Evolutionary conservation across 371 early-diverging fungal genomes (phyloP).

Genomic region (Capniomyces stellatus): DNA sequence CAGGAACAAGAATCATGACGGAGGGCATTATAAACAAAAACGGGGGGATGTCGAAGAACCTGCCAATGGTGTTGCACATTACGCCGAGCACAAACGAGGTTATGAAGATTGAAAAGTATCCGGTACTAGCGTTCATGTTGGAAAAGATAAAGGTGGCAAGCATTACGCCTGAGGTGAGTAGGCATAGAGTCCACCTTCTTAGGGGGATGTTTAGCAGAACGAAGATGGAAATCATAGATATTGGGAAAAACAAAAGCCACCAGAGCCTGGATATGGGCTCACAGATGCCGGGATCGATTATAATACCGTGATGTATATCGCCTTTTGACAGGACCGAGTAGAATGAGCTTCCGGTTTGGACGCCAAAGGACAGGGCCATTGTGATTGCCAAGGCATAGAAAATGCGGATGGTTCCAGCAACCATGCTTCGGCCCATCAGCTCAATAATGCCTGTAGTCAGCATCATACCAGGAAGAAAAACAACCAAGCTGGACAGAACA

Average conservation of each 20-base stretch:
- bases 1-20: conserved; percentile 36
- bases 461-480: conserved; percentile 51
- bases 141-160: conserved; percentile 15
- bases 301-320: conserved; percentile 5
- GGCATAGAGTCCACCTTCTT: conserved; percentile 14
- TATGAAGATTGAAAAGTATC: conserved; percentile 14
- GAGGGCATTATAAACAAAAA: conserved; percentile 34
- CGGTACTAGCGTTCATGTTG: conserved; percentile 9
- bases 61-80: conserved; percentile 19
- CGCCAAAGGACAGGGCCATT: conserved; percentile 51
- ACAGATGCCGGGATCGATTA: conserved; percentile 14
- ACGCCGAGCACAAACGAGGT: conserved; percentile 25
- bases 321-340: conserved; percentile 16
- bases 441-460: conserved; percentile 67
- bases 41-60: conserved; percentile 17
- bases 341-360: conserved; percentile 41
- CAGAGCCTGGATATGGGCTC: conserved; percentile 8
- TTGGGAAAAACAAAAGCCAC: conserved; percentile 20
- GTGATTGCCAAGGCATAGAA: conserved; percentile 61
- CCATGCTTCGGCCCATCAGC: conserved; percentile 56
- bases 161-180: conserved; percentile 11
- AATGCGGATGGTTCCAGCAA: conserved; percentile 64
- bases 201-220: conserved; percentile 22
- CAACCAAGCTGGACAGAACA: conserved; percentile 40
- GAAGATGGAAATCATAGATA: conserved; percentile 12